A percentile compares a stretch with the other conserved stretches of the same genome.
Conservation (phyloP, 176 grass and related monocot genomes). For the Areca catechu region DNA sequence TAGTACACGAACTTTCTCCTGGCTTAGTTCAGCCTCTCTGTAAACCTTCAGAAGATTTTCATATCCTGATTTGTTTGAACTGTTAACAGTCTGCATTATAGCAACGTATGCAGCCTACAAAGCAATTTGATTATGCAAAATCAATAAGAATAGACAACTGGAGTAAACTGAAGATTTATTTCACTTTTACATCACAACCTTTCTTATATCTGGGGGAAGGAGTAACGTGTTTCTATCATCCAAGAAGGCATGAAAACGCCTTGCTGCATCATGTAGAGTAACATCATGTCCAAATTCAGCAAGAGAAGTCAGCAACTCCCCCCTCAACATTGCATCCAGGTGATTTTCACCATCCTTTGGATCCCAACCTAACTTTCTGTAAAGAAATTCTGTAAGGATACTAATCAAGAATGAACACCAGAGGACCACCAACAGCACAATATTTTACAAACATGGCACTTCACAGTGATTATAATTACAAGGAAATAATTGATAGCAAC, state of each 20-base stretch:
- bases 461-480: too few species aligned
- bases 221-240: slow-evolving; percentile 65
- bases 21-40: slow-evolving; percentile 85
- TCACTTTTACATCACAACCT: slow-evolving; percentile 29
- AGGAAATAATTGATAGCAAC: too few species aligned
- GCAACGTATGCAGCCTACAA: slow-evolving; percentile 78
- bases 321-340: slow-evolving; percentile 74
- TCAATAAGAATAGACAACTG: slow-evolving; percentile 6
- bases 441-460: too few species aligned
- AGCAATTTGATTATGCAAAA: slow-evolving; percentile 15
- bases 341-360: slow-evolving; percentile 52
- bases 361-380: slow-evolving; percentile 88
- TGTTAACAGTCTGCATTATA: slow-evolving; percentile 67
- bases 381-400: background rate
- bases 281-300: slow-evolving; percentile 52
- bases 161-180: background rate
- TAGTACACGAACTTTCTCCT: slow-evolving; percentile 93
- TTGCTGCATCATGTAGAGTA: slow-evolving; percentile 61
- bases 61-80: slow-evolving; percentile 61
- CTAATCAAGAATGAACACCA: too few species aligned
- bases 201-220: slow-evolving; percentile 74
- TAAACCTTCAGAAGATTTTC: slow-evolving; percentile 79
- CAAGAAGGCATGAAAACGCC: slow-evolving; percentile 56
- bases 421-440: too few species aligned
- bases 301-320: slow-evolving; percentile 53